Evolutionary conservation across 768 basidiomycete species (phyloP), one percentile per base, ranked within the genome.

Genomic region (Pisolithus albus): DNA sequence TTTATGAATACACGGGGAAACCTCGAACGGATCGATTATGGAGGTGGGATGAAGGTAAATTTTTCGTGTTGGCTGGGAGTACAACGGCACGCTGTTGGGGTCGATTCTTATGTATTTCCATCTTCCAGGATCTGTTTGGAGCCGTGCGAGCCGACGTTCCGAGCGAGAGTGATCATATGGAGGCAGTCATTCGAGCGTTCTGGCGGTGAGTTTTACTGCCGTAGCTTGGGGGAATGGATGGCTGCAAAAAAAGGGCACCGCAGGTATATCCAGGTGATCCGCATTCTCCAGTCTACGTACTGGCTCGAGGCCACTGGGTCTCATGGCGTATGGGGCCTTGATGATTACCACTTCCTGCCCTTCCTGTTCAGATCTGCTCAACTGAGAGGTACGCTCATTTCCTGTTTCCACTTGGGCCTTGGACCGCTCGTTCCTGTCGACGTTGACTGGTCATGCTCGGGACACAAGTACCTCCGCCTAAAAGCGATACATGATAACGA

Each of bases 261-360:
- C 46, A 79, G 78, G 58, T 94, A 92, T 60, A 79, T 92, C 30
- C 70, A 81, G 46, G 78, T 87, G 45, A 91, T 91, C 90, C 82
- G 96, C 0, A 61, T 81, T 10, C 75, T 99, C 2, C 94, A 98
- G 59, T 92, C 90, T 4, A 83, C 86, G 3, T 99, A 99, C 64
- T 97, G 94, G 92, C 80, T 97, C 0, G 95, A 99, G 65, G 94
- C 95, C 3, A 95, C 95, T 7, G 94, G 95, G n/a, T 98, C 96
- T 1, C 95, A 98, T 64, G 95, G 95, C 0, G 95, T 97, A 0
- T 98, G 94, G 89, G 95, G 95, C 1, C 71, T 98, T 50, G 93
- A 96, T 59, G 93, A 97, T 61, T 99, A 97, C 61, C 93, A 96
- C 60, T 99, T 96, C 70, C 75, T 94, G 15, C 94, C 88, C 0